Evolutionary conservation across 2,329 filamentous ascomycete genomes (phyloP), one percentile per base, ranked within the genome.

Genomic region (Orbilia quercus): DNA sequence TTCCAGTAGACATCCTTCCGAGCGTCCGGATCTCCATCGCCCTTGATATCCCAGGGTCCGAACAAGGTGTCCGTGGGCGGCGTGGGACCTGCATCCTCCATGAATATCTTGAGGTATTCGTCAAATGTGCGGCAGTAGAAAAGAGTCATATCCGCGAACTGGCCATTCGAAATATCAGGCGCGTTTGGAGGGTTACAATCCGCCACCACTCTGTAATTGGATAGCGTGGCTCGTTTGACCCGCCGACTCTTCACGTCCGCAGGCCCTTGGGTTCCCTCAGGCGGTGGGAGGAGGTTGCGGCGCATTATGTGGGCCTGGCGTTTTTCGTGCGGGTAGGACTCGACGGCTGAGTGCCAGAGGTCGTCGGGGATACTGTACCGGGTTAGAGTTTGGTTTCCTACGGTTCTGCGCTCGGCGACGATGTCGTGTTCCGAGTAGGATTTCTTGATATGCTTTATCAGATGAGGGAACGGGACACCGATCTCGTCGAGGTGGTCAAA

Each of bases 331-430:
- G 69, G 60, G 31, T 23, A 73, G 1, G 69, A 34, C 11, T 36
- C 22, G 14, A 73, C 25, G 1, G 47, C 69, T 9, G 22, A 7
- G 38, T 66, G 45, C 69, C 62, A 66, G 9, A 66, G 36, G 34
- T 66, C 47, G 14, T 73, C 60, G 1, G 69, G 60, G 60, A 73
- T 73, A n/a, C 57, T 25, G 14, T 42, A 48, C 11, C 25, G 20
- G 11, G n/a, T 45, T 22, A 54, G 0, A 7, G 69, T 73, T 9
- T 6, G 20, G 40, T 66, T 66, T 7, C 45, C 42, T 9, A 47
- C 34, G n/a, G 25, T 14, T 14, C 9, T 36, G 1, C 45, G 16
- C 0, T 66, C 31, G 18, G 18, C 38, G 38, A 73, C 36, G 18
- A 73, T 20, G 1, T 73, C 59, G 16, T 42, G 54, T 7, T 62